A percentile compares a stretch with the other conserved stretches of the same genome.
These are phyloP conservation scores for Pleurotus giganteus DNA, from an alignment of 768 basidiomycete species.

Conservation along the genomic window DNA sequence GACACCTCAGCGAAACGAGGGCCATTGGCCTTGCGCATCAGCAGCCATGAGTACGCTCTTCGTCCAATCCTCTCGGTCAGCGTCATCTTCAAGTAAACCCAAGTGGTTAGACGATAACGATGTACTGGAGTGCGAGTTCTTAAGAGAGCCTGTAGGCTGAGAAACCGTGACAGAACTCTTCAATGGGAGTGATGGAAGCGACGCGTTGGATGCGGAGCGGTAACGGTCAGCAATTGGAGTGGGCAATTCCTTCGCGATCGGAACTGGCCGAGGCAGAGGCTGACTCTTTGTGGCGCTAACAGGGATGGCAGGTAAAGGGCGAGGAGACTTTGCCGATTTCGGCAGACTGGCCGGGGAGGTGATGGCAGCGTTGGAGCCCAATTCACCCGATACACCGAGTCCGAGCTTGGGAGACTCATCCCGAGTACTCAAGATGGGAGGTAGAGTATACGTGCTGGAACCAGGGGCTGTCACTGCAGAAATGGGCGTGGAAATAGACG, in stretches of 20 bases:
- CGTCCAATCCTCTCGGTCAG: slow-evolving; percentile 67
- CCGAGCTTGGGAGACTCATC: slow-evolving; percentile 57
- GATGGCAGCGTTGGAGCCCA: slow-evolving; percentile 12
- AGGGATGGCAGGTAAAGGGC: slow-evolving; percentile 4
- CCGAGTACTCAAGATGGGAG: slow-evolving; percentile 59
- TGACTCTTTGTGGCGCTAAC: background rate
- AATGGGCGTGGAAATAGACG: slow-evolving; percentile 47
- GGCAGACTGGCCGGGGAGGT: background rate
- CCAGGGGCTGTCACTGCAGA: slow-evolving; percentile 63
- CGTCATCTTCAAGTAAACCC: slow-evolving; percentile 44
- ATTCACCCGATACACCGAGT: slow-evolving; percentile 31
- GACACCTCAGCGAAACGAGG: background rate
- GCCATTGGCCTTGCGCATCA: slow-evolving; percentile 42
- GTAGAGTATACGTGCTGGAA: slow-evolving; percentile 43
- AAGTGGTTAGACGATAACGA: slow-evolving; percentile 42
- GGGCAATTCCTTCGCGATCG: background rate
- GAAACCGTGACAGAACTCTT: slow-evolving; percentile 10
- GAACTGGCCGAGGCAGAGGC: slow-evolving; percentile 6
- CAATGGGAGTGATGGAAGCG: slow-evolving; percentile 4
- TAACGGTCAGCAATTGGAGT: slow-evolving; percentile 14
- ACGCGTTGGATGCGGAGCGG: slow-evolving; percentile 13
- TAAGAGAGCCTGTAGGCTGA: slow-evolving; percentile 10
- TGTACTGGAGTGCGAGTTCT: slow-evolving; percentile 14
- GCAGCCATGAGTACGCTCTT: slow-evolving; percentile 72
- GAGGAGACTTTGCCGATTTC: background rate